Evolutionary conservation across 1,284 basidiomycete genomes (phyloP).

Genomic region (Irpex rosettiformis): DNA sequence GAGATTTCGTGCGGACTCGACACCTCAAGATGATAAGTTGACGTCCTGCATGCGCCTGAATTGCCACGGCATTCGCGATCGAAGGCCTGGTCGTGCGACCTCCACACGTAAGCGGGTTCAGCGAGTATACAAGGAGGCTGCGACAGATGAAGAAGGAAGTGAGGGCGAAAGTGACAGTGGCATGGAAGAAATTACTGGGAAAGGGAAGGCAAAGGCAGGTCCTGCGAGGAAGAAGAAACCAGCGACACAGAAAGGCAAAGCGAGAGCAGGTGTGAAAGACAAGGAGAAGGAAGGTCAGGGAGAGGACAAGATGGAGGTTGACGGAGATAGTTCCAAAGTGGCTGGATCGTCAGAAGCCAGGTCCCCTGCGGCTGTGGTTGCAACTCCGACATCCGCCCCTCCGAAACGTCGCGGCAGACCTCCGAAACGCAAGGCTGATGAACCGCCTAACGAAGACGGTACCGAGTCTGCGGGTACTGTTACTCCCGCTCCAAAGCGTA

Average conservation of each 20-base stretch:
- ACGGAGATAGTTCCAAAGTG: conserved; percentile 21
- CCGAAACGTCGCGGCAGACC: conserved; percentile 8
- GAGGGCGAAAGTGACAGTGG: conserved; percentile 31
- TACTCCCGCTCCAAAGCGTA: conserved; percentile 18
- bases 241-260: conserved; percentile 7
- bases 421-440: conserved; percentile 13
- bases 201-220: conserved; percentile 13
- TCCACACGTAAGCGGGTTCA: conserved; percentile 26
- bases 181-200: conserved; percentile 30
- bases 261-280: conserved; percentile 16
- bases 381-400: conserved; percentile 2
- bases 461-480: conserved; percentile 4
- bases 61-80: conserved; percentile 44
- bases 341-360: conserved; percentile 14
- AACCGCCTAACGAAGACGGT: neutral
- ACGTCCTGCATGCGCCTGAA: conserved; percentile 50
- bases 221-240: conserved; percentile 4
- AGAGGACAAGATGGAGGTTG: conserved; percentile 28
- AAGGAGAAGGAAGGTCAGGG: conserved; percentile 18
- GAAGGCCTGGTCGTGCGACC: conserved; percentile 25
- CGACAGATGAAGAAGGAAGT: conserved; percentile 27
- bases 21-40: conserved; percentile 63
- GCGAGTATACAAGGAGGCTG: conserved; percentile 23
- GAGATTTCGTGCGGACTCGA: conserved; percentile 72
- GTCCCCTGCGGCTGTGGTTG: neutral